Evolutionary conservation across 352 stramenopile genomes (phyloP).

Genomic region (Pythium oligandrum): DNA sequence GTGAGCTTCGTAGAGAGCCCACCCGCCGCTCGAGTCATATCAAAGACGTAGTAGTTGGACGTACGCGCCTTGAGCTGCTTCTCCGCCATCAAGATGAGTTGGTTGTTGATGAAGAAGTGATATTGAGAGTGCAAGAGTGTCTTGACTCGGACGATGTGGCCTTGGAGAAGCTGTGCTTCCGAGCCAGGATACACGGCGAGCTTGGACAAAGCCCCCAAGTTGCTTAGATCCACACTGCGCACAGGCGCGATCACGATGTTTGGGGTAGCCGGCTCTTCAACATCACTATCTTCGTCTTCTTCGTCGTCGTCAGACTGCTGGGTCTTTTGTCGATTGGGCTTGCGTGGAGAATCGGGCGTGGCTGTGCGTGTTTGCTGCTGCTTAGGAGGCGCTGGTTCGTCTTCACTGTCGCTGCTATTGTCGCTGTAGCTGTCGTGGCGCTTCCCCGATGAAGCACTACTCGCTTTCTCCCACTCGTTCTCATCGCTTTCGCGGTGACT

Average conservation of each 20-base stretch:
- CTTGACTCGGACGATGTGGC: slow-evolving; percentile 40
- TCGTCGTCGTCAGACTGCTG: slow-evolving; percentile 12
- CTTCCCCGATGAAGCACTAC: slow-evolving; percentile 11
- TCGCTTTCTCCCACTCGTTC: slow-evolving; percentile 39
- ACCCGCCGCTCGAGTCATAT: slow-evolving; percentile 63
- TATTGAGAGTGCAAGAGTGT: slow-evolving; percentile 58
- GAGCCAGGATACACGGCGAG: slow-evolving; percentile 59
- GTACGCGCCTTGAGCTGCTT: slow-evolving; percentile 73
- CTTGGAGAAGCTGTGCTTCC: slow-evolving; percentile 48
- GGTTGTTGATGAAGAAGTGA: slow-evolving; percentile 56
- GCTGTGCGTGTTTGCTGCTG: not conserved
- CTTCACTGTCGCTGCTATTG: slow-evolving; percentile 4
- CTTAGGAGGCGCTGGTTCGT: not conserved
- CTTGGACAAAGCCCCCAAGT: slow-evolving; percentile 63
- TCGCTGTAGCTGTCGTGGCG: slow-evolving; percentile 9
- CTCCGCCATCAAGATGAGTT: slow-evolving; percentile 57
- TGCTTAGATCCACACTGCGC: not conserved
- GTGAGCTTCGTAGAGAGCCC: slow-evolving; percentile 40
- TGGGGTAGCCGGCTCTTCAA: slow-evolving; percentile 31
- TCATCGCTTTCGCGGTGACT: slow-evolving; percentile 7
- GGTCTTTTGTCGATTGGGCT: slow-evolving; percentile 27
- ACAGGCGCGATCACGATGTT: slow-evolving; percentile 10
- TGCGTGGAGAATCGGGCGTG: slow-evolving; percentile 29
- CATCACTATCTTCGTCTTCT: slow-evolving; percentile 31
- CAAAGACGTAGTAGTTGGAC: slow-evolving; percentile 85